phyloP scores from a whole-genome alignment of 2,329 filamentous ascomycete species.

The Huntiella bhutanensis region DNA sequence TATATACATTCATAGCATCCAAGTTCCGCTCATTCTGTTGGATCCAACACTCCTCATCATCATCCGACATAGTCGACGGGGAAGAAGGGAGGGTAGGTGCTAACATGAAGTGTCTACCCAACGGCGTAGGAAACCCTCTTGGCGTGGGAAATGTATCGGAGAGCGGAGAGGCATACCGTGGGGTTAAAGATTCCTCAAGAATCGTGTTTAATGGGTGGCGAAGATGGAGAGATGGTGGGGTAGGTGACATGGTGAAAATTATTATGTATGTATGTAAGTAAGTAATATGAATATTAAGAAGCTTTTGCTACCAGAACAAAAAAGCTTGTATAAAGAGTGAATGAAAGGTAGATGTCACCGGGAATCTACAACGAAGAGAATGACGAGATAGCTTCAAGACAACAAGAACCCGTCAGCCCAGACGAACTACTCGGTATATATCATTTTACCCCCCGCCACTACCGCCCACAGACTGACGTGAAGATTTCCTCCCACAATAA shows the following conservation, averaged over 20 bases:
- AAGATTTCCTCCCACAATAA: too few species aligned
- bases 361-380: too few species aligned
- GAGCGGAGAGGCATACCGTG: conserved; percentile 39
- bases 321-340: too few species aligned
- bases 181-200: conserved; percentile 37
- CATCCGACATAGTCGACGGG: not conserved
- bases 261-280: not conserved
- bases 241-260: not conserved
- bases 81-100: conserved; percentile 40
- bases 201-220: conserved; percentile 44
- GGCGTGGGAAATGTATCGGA: conserved; percentile 41
- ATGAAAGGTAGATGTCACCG: too few species aligned
- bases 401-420: too few species aligned
- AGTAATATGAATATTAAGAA: not conserved
- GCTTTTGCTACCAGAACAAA: too few species aligned
- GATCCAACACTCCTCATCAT: not conserved
- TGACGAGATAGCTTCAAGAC: too few species aligned
- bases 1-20: not conserved
- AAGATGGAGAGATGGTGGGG: conserved; percentile 14
- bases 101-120: conserved; percentile 44
- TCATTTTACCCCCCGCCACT: too few species aligned
- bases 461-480: too few species aligned
- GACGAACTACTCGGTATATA: too few species aligned
- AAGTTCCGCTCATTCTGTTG: not conserved
- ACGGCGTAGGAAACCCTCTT: conserved; percentile 45